phyloP scores from a whole-genome alignment of 306 rosid species.

The Parietaria judaica region DNA sequence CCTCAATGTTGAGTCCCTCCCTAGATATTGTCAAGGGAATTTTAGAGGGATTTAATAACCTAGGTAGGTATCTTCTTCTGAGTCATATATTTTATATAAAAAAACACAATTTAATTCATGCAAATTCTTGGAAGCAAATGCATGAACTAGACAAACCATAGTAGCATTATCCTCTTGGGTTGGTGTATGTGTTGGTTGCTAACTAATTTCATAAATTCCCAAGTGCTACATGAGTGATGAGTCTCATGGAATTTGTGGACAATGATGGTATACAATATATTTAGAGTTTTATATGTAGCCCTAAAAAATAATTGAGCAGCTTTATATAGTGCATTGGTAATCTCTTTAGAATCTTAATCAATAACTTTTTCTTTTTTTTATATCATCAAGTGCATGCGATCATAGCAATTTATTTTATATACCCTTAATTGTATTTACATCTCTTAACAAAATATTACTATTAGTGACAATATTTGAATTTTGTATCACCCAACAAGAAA shows the following conservation, averaged over 20 bases:
- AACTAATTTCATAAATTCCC: not conserved
- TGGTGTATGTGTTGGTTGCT: not conserved
- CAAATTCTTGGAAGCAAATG: not conserved
- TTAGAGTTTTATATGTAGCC: not conserved
- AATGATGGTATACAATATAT: not conserved
- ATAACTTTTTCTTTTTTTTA: not conserved
- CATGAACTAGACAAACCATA: conserved; percentile 6
- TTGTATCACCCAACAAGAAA: too few relatives aligned
- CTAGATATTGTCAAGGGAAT: conserved; percentile 22
- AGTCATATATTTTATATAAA: too few relatives aligned
- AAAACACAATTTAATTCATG: not conserved
- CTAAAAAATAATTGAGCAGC: not conserved
- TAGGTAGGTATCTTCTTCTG: conserved; percentile 26
- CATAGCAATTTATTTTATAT: not conserved
- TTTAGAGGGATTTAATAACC: conserved; percentile 25
- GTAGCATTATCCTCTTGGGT: not conserved
- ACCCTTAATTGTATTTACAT: not conserved
- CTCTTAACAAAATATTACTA: not conserved
- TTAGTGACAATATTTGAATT: not conserved
- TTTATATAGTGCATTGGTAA: not conserved
- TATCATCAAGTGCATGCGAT: not conserved
- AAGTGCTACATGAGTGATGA: not conserved
- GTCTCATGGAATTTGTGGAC: not conserved
- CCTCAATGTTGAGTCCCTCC: not conserved
- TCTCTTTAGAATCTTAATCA: not conserved